These are phyloP conservation scores for Raddia distichophylla DNA, from an alignment of 176 grass and related monocot species.

Conservation along the genomic window DNA sequence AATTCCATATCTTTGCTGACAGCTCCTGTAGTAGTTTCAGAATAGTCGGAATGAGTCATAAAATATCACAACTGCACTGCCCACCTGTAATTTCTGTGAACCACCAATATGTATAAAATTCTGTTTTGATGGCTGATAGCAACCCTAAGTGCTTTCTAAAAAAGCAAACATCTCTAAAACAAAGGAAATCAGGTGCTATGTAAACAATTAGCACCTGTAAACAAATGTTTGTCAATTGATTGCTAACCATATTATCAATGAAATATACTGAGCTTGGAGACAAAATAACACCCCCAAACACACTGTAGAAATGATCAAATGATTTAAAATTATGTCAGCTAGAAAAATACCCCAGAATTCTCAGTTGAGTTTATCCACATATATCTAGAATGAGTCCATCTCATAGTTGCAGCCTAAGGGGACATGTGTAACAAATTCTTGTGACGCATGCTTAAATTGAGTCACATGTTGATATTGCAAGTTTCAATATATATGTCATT, in stretches of 20 bases:
- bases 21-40: slow-evolving; percentile 60
- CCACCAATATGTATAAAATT: slow-evolving; percentile 18
- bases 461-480: neutral
- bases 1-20: slow-evolving; percentile 82
- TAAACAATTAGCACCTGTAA: neutral
- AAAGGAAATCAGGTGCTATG: slow-evolving; percentile 3
- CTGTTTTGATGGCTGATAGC: neutral
- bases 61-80: slow-evolving; percentile 3
- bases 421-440: neutral
- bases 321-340: slow-evolving; percentile 9
- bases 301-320: neutral
- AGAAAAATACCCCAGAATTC: neutral
- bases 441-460: neutral
- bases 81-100: slow-evolving; percentile 13
- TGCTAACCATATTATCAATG: slow-evolving; percentile 15
- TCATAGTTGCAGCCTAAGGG: slow-evolving; percentile 16
- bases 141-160: neutral
- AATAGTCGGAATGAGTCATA: slow-evolving; percentile 31
- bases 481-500: neutral
- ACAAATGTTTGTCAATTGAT: slow-evolving; percentile 31
- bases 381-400: slow-evolving; percentile 14
- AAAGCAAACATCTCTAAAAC: neutral
- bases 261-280: slow-evolving; percentile 14
- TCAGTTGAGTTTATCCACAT: slow-evolving; percentile 12
- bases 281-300: neutral